Percentiles rank a stretch among this genome's conserved stretches.
These are phyloP conservation scores for Solanum rostratum DNA, from an alignment of 257 asterid species.

Conservation along the genomic window DNA sequence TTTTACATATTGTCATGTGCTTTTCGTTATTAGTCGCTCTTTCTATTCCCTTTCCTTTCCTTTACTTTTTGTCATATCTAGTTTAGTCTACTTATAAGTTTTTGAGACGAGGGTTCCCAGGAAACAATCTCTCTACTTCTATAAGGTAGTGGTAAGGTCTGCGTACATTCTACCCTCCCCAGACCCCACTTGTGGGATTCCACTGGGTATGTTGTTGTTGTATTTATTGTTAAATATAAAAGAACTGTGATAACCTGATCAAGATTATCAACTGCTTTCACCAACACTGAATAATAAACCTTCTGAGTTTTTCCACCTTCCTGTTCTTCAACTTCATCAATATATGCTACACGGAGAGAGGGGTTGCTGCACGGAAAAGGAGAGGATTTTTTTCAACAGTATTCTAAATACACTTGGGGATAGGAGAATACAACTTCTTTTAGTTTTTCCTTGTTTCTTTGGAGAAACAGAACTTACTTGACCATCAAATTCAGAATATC, in stretches of 20 bases:
- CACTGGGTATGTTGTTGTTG: too few species aligned
- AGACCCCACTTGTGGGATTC: too few species aligned
- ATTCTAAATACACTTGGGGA: neutral
- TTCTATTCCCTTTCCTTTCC: too few species aligned
- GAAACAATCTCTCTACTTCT: too few species aligned
- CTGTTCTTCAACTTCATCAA: constrained; percentile 94
- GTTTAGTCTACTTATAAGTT: too few species aligned
- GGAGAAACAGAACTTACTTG: constrained; percentile 49
- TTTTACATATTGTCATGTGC: too few species aligned
- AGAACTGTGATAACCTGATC: constrained; percentile 63
- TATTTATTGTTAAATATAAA: too few species aligned
- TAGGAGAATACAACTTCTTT: neutral
- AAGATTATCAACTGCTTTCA: constrained; percentile 95
- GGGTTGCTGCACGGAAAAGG: constrained; percentile 55
- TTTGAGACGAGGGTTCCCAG: too few species aligned
- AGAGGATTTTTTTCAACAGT: neutral
- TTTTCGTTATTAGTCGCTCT: too few species aligned
- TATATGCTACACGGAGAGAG: constrained; percentile 94
- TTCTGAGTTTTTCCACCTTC: constrained; percentile 68
- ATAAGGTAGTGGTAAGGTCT: too few species aligned
- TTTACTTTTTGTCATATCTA: too few species aligned
- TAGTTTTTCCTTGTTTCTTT: neutral
- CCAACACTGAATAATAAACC: constrained; percentile 85
- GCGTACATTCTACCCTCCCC: too few species aligned
- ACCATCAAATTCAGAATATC: constrained; percentile 97